Base-by-base conservation (phyloP, 805 yeast species). In the Hanseniaspora occidentalis region DNA sequence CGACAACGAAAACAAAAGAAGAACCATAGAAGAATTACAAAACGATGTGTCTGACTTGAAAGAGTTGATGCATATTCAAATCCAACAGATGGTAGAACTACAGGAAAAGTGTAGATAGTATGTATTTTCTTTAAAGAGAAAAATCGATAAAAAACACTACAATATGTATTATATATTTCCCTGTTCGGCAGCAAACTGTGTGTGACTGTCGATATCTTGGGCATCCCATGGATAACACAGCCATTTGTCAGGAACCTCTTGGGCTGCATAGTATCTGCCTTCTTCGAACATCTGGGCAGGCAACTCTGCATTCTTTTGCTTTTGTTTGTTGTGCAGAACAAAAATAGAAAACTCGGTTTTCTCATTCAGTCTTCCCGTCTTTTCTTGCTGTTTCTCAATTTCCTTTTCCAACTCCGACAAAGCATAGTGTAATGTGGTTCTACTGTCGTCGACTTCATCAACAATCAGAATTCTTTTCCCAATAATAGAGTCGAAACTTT, bases 171-270 rank as follows among this genome's bases (percentile, higher is more conserved):
- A 74, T 50, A 66, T 67, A 56, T 79, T 73, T 25, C 86, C 88
- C 62, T 83, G 94, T 39, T 62, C 65, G 40, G 65, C 62, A 22
- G 94, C 89, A 27, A 56, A 53, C 47, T 65, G 66, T 19, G 92
- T 79, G 57, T 84, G 95, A 46, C 67, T 68, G 52, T 82, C 94
- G 49, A 84, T 84, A 59, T 84, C 92, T 21, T 60, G 62, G 16
- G 92, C 80, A 56, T 84, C 95, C 94, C 94, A 84, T 31, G 95
- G 95, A 60, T 84, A 84, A 33, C 89, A 86, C 50, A 84, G 75
- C 95, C 95, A 84, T 52, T 65, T 66, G 54, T 84, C 94, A 20
- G 76, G 77, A 31, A 81, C 80, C 31, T 82, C 77, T 50, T 73
- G 67, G 31, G 89, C 94, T 38, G 84, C 81, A 36, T 78, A 59